Evolutionary conservation across 2,329 filamentous ascomycete genomes (phyloP).

Genomic region (Fusarium heterosporum): DNA sequence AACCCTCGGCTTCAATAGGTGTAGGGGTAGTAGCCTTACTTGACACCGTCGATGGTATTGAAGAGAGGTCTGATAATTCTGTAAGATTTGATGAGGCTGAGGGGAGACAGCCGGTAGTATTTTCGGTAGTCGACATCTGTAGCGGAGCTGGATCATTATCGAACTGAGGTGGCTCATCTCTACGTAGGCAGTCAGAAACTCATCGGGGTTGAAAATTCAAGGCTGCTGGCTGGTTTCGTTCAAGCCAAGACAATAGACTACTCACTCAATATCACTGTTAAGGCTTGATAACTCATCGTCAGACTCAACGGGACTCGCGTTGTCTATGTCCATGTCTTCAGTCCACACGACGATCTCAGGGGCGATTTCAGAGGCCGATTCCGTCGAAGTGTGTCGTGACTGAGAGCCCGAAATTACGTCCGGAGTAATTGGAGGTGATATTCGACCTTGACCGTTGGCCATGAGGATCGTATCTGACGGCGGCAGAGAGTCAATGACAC

Average conservation of each 20-base stretch:
- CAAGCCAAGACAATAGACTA: constrained; percentile 15
- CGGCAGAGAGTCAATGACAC: constrained; percentile 43
- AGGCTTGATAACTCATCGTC: constrained; percentile 42
- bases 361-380: constrained; percentile 52
- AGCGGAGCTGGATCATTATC: constrained; percentile 35
- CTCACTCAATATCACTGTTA: constrained; percentile 47
- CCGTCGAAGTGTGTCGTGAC: constrained; percentile 51
- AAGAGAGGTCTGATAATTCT: constrained; percentile 68
- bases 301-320: constrained; percentile 36
- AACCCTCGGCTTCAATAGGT: constrained; percentile 59
- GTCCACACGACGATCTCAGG: constrained; percentile 61
- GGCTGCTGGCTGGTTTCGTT: not conserved
- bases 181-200: constrained; percentile 28
- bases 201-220: constrained; percentile 4
- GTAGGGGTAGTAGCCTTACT: constrained; percentile 75
- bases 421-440: constrained; percentile 47
- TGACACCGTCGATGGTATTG: constrained; percentile 64
- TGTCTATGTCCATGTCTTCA: constrained; percentile 53
- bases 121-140: constrained; percentile 33
- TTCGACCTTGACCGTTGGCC: constrained; percentile 45
- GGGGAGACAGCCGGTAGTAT: constrained; percentile 57
- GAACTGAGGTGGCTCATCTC: constrained; percentile 38
- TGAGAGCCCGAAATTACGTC: constrained; percentile 43
- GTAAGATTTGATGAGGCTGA: constrained; percentile 66
- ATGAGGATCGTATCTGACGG: constrained; percentile 43